Evolutionary conservation across 2,329 filamentous ascomycete species (phyloP), one percentile per base, ranked within the genome.

Genomic region (Monilinia aucupariae): DNA sequence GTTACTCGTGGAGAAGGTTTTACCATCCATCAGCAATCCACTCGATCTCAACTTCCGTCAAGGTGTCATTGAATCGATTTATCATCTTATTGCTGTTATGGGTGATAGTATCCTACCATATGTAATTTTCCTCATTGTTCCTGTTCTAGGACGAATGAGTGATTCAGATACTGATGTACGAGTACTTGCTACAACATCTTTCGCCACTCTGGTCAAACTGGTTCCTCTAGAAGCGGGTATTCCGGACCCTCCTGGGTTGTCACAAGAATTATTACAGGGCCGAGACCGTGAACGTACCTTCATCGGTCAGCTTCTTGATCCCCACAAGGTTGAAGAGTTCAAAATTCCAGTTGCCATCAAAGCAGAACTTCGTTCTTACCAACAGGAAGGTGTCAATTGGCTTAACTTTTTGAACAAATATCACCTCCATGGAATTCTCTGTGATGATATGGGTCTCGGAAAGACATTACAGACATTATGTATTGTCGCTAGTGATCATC

Each of bases 371-470:
- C 90, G 94, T 67, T 96, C 92, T 0, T 99, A 99, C 74, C 96
- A 99, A 75, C 94, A 99, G 76, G 94, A 99, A 61, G 94, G 94
- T 74, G 93, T 99, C 73, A 99, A 99, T 74, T 99, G 94, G 94
- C 85, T 99, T 59, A 88, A 96, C 63, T 99, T 99, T 78, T 86
- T 99, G 69, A 99, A 99, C 75, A 92, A 92, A 64, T 99, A 97
- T 74, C 93, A 99, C 71, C 85, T 99, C 1, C 96, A 99, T 71
- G 94, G 94, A 55, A 97, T 99, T 75, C 90, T 99, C 64, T 99
- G 94, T 74, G 94, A 99, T 72, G 94, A 99, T 75, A 99, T 99
- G 94, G 94, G 94, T 72, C 88, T 99, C 34, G 94, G 94, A 56
- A 99, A 99, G 79, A 99, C 94, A 1, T 79, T 99, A 13, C 94